Evolutionary conservation across 108 stramenopile species (phyloP).

Genomic region (Licmophora abbreviata): DNA sequence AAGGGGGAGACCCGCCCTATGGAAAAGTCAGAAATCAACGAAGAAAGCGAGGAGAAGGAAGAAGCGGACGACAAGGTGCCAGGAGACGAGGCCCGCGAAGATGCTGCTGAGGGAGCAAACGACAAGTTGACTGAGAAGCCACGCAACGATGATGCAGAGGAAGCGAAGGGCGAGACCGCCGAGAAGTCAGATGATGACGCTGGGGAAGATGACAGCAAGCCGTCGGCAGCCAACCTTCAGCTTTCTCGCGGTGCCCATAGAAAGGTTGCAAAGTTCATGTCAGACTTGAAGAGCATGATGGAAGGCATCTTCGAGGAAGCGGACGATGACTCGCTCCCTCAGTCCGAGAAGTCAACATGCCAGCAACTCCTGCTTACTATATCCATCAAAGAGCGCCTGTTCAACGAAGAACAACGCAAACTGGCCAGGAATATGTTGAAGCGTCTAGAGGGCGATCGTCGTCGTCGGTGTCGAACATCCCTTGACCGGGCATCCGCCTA

Average conservation of each 20-base stretch:
- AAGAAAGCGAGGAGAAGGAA: slow-evolving; percentile 9
- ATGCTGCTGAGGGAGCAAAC: slow-evolving; percentile 5
- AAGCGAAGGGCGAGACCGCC: slow-evolving; percentile 7
- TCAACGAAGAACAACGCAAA: slow-evolving; percentile 65
- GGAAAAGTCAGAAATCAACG: slow-evolving; percentile 22
- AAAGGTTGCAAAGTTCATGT: slow-evolving; percentile 77
- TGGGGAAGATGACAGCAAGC: slow-evolving; percentile 3
- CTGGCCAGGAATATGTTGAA: slow-evolving; percentile 53
- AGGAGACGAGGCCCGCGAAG: slow-evolving; percentile 4
- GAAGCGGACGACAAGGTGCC: slow-evolving; percentile 8
- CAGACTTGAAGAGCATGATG: slow-evolving; percentile 80
- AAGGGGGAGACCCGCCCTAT: slow-evolving; percentile 11
- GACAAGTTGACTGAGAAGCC: slow-evolving; percentile 2
- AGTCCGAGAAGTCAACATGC: slow-evolving; percentile 55
- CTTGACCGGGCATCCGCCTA: slow-evolving; percentile 19
- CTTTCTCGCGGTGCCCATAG: slow-evolving; percentile 44
- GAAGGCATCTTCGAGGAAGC: slow-evolving; percentile 74
- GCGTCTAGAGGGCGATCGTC: slow-evolving; percentile 69
- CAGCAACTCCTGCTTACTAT: slow-evolving; percentile 75
- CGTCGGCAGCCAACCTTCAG: slow-evolving; percentile 16
- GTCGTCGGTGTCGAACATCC: slow-evolving; percentile 63
- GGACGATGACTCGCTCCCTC: slow-evolving; percentile 52
- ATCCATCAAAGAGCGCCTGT: slow-evolving; percentile 70
- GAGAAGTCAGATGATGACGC: slow-evolving; percentile 13
- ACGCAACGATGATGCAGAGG: slow-evolving; percentile 5